These are phyloP conservation scores for Vitis labrusca DNA, from an alignment of 164 flowering plant species.

Conservation along the genomic window DNA sequence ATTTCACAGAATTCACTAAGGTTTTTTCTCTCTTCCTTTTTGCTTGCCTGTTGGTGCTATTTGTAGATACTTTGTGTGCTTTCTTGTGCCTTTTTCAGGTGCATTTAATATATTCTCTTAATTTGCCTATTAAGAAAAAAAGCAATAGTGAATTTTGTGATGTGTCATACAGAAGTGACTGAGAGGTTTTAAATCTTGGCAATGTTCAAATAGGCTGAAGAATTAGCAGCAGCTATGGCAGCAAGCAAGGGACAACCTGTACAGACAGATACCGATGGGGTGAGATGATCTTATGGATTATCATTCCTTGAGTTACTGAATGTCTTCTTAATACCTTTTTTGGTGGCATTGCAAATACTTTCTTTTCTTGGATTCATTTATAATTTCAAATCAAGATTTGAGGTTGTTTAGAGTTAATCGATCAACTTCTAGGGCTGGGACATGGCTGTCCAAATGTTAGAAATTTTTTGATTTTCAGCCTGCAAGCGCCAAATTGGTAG, in stretches of 20 bases:
- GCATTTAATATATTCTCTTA: no score
- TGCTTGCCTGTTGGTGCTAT: no score
- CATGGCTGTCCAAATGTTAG: no score
- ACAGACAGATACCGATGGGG: conserved; percentile 59
- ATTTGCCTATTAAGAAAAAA: no score
- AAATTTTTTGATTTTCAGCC: no score
- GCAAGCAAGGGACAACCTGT: conserved; percentile 68
- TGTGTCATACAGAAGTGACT: neutral
- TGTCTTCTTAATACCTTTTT: neutral
- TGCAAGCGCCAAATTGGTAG: no score
- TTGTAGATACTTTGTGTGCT: no score
- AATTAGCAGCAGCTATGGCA: conserved; percentile 77
- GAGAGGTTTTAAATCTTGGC: neutral
- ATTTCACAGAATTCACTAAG: neutral
- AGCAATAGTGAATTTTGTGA: no score
- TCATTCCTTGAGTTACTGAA: neutral
- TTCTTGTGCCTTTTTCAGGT: no score
- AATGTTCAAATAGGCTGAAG: conserved; percentile 67
- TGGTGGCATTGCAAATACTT: neutral
- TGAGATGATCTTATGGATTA: conserved; percentile 26
- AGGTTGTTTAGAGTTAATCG: neutral
- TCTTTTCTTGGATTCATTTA: neutral
- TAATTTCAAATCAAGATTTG: neutral
- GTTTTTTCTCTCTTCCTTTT: no score
- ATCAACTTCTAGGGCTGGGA: neutral